A percentile compares a stretch with the other conserved stretches of the same genome.
Evolutionary conservation across 2,329 filamentous ascomycete species (phyloP).

Genomic region (Aspergillaceae sp.): DNA sequence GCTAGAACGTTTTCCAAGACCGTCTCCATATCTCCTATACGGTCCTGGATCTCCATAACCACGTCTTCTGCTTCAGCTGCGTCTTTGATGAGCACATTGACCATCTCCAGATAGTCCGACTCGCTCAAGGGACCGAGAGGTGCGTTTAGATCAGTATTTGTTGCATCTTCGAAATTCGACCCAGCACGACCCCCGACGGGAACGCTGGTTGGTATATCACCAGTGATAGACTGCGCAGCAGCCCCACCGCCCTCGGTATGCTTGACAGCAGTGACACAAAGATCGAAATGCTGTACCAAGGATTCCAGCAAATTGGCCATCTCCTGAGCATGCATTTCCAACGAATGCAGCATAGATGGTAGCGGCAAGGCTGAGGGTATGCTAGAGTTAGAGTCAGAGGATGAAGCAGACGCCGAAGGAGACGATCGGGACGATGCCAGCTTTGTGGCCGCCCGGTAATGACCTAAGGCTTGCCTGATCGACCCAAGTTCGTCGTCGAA

Average conservation of each 20-base stretch:
- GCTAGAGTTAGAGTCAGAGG: slow-evolving; percentile 24
- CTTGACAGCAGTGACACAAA: slow-evolving; percentile 83
- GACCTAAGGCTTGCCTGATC: slow-evolving; percentile 52
- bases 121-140: slow-evolving; percentile 63
- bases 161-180: slow-evolving; percentile 21
- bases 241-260: slow-evolving; percentile 76
- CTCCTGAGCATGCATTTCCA: slow-evolving; percentile 67
- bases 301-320: slow-evolving; percentile 76
- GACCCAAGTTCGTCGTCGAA: slow-evolving; percentile 67
- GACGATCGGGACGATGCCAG: slow-evolving; percentile 30
- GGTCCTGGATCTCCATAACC: slow-evolving; percentile 61
- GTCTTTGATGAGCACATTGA: slow-evolving; percentile 58
- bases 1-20: slow-evolving; percentile 56
- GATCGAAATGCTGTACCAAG: slow-evolving; percentile 80
- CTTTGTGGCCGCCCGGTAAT: slow-evolving; percentile 31
- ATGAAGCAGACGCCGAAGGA: slow-evolving; percentile 25
- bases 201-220: slow-evolving; percentile 51
- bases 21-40: slow-evolving; percentile 66
- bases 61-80: slow-evolving; percentile 55
- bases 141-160: slow-evolving; percentile 24
- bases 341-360: slow-evolving; percentile 48
- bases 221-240: slow-evolving; percentile 57
- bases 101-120: slow-evolving; percentile 71
- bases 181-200: slow-evolving; percentile 28
- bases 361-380: slow-evolving; percentile 36